Conservation (phyloP, 495 filamentous ascomycete species). For the Aspergillus egyptiacus region DNA sequence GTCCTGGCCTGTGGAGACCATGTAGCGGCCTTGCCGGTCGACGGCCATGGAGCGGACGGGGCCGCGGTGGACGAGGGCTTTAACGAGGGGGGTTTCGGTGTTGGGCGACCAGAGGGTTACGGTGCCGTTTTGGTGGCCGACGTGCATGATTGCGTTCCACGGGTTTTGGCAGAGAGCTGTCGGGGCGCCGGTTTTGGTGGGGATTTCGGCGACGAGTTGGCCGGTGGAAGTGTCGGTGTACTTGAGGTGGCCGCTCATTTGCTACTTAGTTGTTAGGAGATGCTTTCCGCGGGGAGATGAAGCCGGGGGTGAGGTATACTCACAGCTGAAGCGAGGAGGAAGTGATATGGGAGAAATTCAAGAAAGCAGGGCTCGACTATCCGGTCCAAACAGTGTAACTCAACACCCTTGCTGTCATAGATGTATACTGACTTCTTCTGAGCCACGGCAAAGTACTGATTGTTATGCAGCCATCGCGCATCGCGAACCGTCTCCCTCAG, state of each 20-base stretch:
- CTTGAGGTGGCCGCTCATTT: conserved; percentile 78
- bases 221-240: conserved; percentile 96
- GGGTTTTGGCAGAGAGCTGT: conserved; percentile 83
- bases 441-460: conserved; percentile 93
- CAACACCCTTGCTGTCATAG: conserved; percentile 82
- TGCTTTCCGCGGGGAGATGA: background rate
- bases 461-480: conserved; percentile 89
- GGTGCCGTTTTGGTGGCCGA: conserved; percentile 89
- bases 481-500: conserved; percentile 84
- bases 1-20: conserved; percentile 91
- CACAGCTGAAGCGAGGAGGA: conserved; percentile 80
- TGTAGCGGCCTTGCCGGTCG: conserved; percentile 87
- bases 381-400: conserved; percentile 83
- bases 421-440: conserved; percentile 97
- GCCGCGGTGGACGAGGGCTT: conserved; percentile 87
- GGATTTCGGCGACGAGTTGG: conserved; percentile 71
- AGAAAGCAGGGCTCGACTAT: conserved; percentile 91
- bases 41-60: conserved; percentile 84
- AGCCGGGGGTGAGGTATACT: conserved; percentile 24
- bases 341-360: conserved; percentile 96
- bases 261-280: conserved; percentile 35
- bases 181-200: conserved; percentile 76
- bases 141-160: conserved; percentile 82
- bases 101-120: conserved; percentile 98
- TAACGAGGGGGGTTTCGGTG: conserved; percentile 75